Evolutionary conservation across 345 rosid species (phyloP).

Genomic region (Linum tenue): DNA sequence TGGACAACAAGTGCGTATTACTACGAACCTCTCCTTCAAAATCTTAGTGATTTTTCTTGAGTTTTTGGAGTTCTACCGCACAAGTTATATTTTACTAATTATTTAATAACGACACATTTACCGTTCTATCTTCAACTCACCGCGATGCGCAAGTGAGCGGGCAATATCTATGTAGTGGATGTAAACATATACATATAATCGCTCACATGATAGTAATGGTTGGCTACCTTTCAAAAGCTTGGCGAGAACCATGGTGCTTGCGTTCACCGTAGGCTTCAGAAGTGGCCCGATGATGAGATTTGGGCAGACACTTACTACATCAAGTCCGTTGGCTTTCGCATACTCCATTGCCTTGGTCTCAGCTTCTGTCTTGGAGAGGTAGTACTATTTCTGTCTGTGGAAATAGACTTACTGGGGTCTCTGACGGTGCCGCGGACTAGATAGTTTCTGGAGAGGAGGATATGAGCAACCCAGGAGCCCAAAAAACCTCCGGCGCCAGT

Average conservation of each 20-base stretch:
- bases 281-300: constrained; percentile 43
- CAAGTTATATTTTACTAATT: too few species aligned
- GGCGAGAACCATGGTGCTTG: constrained; percentile 34
- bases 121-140: too few species aligned
- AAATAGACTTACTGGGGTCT: constrained; percentile 33
- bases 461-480: constrained; percentile 42
- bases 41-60: too few species aligned
- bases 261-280: constrained; percentile 41
- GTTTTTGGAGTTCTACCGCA: too few species aligned
- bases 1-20: too few species aligned
- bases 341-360: constrained; percentile 40
- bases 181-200: not conserved
- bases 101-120: too few species aligned
- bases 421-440: constrained; percentile 49
- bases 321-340: constrained; percentile 25
- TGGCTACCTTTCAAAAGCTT: constrained; percentile 35
- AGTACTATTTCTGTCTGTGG: constrained; percentile 20
- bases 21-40: too few species aligned
- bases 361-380: constrained; percentile 34
- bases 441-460: constrained; percentile 46
- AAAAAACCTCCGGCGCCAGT: constrained; percentile 58
- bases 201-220: too few species aligned
- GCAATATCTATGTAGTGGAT: too few species aligned
- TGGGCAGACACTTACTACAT: constrained; percentile 44
- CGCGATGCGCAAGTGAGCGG: too few species aligned